Base-by-base conservation (phyloP, 495 filamentous ascomycete species). In the Pyrenopolyporus hunteri region DNA sequence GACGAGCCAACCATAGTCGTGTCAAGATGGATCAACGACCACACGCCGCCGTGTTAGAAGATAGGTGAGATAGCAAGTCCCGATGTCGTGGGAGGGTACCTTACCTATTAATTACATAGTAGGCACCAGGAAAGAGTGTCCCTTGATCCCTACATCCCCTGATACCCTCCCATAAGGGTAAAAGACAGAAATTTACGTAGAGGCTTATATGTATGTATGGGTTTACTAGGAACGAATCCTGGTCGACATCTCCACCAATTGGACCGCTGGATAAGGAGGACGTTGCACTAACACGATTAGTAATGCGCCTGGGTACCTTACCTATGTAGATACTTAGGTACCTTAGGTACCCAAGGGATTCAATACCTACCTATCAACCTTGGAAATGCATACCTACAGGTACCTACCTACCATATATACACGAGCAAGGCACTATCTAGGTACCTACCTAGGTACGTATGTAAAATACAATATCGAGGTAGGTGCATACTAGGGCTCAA, bases 81-180 rank as follows among this genome's bases (percentile, higher is more conserved):
- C 16, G 17, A 53, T 2, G 36, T 23, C 3, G 22, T 40, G 40
- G 7, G 7, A 6, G 23, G 13, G 19, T 23, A 23, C 3, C 11
- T 22, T 8, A 17, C 42, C 19, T 32, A n/a, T n/a, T n/a, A n/a
- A n/a, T n/a, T n/a, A 10, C 17, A 11, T 5, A 3, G 22, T 50
- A 50, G 49, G 49, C 49, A 54, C 25, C 50, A 54, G 26, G n/a
- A 22, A n/a, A 44, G 37, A 54, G 19, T 39, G 17, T 22, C 35
- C n/a, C n/a, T n/a, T n/a, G n/a, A n/a, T n/a, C n/a, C n/a, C n/a
- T n/a, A n/a, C n/a, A n/a, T n/a, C n/a, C n/a, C n/a, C n/a, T n/a
- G n/a, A n/a, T n/a, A n/a, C n/a, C n/a, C n/a, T n/a, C 31, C 26
- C 44, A 3, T 10, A 10, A 32, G 6, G 20, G 32, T 23, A 49